These are phyloP conservation scores for Pseudotsuga menziesii DNA, from an alignment of 75 land plant species.

Conservation along the genomic window DNA sequence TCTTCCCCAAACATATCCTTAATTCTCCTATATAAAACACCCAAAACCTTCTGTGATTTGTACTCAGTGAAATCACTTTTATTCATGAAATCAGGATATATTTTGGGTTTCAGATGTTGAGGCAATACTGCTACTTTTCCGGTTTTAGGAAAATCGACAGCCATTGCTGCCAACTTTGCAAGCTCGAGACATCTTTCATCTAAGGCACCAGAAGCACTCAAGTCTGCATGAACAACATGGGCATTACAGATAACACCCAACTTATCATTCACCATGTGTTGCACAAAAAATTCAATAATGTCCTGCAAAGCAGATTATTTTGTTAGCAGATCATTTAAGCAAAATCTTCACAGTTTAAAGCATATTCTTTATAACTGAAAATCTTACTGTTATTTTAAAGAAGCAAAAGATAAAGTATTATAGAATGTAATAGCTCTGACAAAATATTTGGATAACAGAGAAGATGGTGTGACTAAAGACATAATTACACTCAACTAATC, in stretches of 20 bases:
- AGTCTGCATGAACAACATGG: constrained; percentile 92
- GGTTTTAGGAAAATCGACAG: constrained; percentile 94
- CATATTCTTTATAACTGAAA: too few species aligned
- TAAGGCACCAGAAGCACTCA: constrained; percentile 60
- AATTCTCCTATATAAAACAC: constrained; percentile 57
- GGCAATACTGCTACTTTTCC: constrained; percentile 84
- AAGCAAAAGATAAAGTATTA: too few species aligned
- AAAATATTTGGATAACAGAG: too few species aligned
- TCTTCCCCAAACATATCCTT: constrained; percentile 35
- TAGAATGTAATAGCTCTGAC: too few species aligned
- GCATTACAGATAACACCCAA: constrained; percentile 89
- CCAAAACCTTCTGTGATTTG: constrained; percentile 64
- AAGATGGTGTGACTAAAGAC: too few species aligned
- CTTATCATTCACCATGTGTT: constrained; percentile 74
- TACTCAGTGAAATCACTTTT: constrained; percentile 57
- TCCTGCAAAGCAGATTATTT: constrained; percentile 43
- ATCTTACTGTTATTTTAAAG: too few species aligned
- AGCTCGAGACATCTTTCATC: constrained; percentile 67
- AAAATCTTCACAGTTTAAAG: too few species aligned
- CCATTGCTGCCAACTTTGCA: constrained; percentile 80
- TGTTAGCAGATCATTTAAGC: too few species aligned
- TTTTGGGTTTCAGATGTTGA: constrained; percentile 43
- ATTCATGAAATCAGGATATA: constrained; percentile 93
- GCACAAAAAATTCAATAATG: constrained; percentile 64
- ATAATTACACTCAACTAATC: too few species aligned